Conservation (phyloP, 2,329 filamentous ascomycete genomes). For the Trichoderma breve region DNA sequence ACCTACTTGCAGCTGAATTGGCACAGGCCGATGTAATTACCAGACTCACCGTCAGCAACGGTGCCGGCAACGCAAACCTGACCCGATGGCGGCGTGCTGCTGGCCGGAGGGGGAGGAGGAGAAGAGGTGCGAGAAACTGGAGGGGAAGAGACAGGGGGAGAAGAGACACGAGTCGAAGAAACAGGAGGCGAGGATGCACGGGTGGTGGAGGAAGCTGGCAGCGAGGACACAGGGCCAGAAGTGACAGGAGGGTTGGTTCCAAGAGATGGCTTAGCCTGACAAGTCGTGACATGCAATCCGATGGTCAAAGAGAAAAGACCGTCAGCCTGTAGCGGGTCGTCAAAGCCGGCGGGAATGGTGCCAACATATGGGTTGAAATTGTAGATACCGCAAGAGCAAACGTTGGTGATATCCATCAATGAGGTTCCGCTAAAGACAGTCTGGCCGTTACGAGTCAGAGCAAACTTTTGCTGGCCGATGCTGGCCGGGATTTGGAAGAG, state of each 20-base stretch:
- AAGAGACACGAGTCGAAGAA: slow-evolving; percentile 11
- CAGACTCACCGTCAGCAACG: slow-evolving; percentile 31
- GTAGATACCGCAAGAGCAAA: slow-evolving; percentile 53
- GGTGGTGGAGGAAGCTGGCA: slow-evolving; percentile 5
- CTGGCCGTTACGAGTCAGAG: slow-evolving; percentile 40
- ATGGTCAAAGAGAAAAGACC: slow-evolving; percentile 18
- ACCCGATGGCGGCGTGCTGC: not conserved
- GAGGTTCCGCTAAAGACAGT: slow-evolving; percentile 46
- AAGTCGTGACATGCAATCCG: slow-evolving; percentile 20
- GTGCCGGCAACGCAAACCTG: slow-evolving; percentile 29
- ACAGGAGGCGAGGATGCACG: not conserved
- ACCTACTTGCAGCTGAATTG: slow-evolving; percentile 29
- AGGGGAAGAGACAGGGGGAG: slow-evolving; percentile 13
- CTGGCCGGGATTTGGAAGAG: slow-evolving; percentile 45
- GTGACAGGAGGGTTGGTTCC: slow-evolving; percentile 29
- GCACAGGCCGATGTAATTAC: slow-evolving; percentile 38
- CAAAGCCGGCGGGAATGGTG: slow-evolving; percentile 39
- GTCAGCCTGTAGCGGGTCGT: slow-evolving; percentile 17
- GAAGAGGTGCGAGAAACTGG: slow-evolving; percentile 25
- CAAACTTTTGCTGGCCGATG: slow-evolving; percentile 42
- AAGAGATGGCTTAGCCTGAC: slow-evolving; percentile 31
- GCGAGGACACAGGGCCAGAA: slow-evolving; percentile 35
- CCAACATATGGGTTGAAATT: slow-evolving; percentile 58
- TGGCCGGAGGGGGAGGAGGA: slow-evolving; percentile 34
- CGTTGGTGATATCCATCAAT: slow-evolving; percentile 46